A percentile compares a stretch with the other conserved stretches of the same genome.
Evolutionary conservation across 1,284 basidiomycete species (phyloP).

Genomic region (Cryptococcus sp.): DNA sequence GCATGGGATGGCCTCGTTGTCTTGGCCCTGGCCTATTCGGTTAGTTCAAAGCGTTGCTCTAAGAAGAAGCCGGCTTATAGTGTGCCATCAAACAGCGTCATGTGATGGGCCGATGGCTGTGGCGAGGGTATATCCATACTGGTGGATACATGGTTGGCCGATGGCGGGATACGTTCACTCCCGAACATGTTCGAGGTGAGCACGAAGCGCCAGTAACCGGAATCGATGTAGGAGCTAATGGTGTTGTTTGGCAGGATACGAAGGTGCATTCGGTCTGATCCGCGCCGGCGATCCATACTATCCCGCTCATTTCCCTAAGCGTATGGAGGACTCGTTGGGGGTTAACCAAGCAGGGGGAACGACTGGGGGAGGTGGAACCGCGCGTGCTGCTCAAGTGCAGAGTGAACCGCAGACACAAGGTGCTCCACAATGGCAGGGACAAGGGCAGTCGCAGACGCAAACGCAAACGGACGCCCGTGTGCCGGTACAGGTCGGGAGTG

Average conservation of each 20-base stretch:
- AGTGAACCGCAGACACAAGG: too few relatives aligned
- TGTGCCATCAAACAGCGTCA: slow-evolving; percentile 20
- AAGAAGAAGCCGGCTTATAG: neutral
- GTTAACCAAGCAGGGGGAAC: slow-evolving; percentile 11
- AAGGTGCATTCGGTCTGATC: slow-evolving; percentile 44
- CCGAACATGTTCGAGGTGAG: slow-evolving; percentile 38
- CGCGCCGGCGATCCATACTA: slow-evolving; percentile 44
- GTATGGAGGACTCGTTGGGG: slow-evolving; percentile 35
- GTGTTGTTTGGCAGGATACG: slow-evolving; percentile 35
- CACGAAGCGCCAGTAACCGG: neutral
- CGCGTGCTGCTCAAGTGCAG: too few relatives aligned
- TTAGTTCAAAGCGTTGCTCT: slow-evolving; percentile 16
- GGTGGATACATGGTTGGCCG: slow-evolving; percentile 48
- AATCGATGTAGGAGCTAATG: neutral
- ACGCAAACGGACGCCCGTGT: too few relatives aligned
- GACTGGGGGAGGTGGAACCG: neutral
- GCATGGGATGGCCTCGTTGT: slow-evolving; percentile 52
- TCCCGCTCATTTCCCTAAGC: slow-evolving; percentile 37
- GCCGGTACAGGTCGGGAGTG: too few relatives aligned
- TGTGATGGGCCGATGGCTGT: slow-evolving; percentile 47
- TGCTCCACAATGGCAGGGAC: too few relatives aligned
- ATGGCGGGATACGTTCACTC: slow-evolving; percentile 52
- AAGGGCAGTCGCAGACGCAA: too few relatives aligned
- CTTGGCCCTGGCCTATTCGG: slow-evolving; percentile 31
- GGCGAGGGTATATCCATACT: slow-evolving; percentile 50